Evolutionary conservation across 2,329 filamentous ascomycete species (phyloP), one percentile per base, ranked within the genome.

Genomic region (Epichloe sibirici): DNA sequence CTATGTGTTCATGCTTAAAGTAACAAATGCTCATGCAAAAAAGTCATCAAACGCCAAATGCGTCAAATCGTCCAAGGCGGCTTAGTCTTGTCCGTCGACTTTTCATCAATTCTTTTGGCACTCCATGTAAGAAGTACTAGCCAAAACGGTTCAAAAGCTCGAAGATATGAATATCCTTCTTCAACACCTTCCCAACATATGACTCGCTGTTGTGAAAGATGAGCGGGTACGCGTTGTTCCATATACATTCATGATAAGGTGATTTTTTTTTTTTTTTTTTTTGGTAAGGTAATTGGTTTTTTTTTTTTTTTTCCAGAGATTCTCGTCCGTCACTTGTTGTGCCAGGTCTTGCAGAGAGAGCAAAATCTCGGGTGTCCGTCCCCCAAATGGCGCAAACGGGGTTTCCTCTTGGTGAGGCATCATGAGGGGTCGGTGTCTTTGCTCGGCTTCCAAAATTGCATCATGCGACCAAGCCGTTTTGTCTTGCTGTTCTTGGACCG

Each of bases 381-480:
- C 28, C 28, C 9, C 31, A 21, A 21, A 31, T 9, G 25, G n/a
- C 15, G 17, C 23, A 46, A 34, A 38, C 21, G 9, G n/a, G 34
- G n/a, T 17, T 25, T 48, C 8, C 21, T 37, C n/a, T 37, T 38
- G 34, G 31, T 5, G 9, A 31, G 31, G 9, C 31, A 11, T 59
- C 59, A 66, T n/a, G 60, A 58, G 38, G 66, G 51, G 37, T 62
- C 55, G 3, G 55, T 58, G 39, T 70, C 64, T 56, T 76, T 75
- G 61, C 76, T 81, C 9, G 75, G 73, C 68, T 85, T 88, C 85
- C 85, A 90, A 66, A 90, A 90, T 60, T 85, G 82, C 75, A 89
- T 82, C 71, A 90, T 75, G 49, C 85, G 83, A 64, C 86, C 85
- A 39, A 90, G 69, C 34, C 85, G 78, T 64, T 82, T 86, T 39